Conservation (phyloP, 805 yeast species). For the Lipomyces lipofer region DNA sequence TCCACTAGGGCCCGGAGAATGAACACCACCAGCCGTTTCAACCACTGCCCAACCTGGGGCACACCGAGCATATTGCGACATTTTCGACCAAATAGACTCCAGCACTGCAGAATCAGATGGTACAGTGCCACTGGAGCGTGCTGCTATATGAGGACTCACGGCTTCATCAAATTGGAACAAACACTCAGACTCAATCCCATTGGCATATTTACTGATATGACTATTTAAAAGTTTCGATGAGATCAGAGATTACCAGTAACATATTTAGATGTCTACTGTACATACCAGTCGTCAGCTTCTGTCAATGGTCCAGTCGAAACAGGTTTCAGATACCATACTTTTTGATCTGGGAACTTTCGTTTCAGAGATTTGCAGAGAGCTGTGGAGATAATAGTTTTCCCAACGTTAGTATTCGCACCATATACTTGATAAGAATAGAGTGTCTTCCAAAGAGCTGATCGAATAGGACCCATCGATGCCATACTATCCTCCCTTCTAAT, state of each 20-base stretch:
- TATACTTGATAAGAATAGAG: neutral
- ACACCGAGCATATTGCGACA: neutral
- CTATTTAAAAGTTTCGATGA: neutral
- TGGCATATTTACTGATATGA: neutral
- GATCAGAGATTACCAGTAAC: neutral
- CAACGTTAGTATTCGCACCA: constrained; percentile 37
- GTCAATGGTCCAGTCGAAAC: constrained; percentile 32
- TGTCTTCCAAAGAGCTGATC: neutral
- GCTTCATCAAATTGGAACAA: neutral
- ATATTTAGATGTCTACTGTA: constrained; percentile 8
- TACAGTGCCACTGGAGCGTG: neutral
- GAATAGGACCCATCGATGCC: neutral
- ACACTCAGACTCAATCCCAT: neutral
- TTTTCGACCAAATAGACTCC: neutral
- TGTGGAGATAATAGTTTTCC: constrained; percentile 34
- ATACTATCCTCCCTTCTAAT: too few relatives aligned
- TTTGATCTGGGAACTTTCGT: neutral
- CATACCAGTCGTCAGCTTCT: constrained; percentile 27
- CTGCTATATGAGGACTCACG: constrained; percentile 1
- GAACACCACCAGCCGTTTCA: neutral
- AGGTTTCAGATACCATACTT: constrained; percentile 32
- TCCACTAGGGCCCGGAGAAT: neutral
- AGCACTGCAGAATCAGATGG: neutral
- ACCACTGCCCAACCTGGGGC: neutral
- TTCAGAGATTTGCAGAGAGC: constrained; percentile 12